phyloP scores from a whole-genome alignment of 2,329 filamentous ascomycete species.

The Alternaria sp. region DNA sequence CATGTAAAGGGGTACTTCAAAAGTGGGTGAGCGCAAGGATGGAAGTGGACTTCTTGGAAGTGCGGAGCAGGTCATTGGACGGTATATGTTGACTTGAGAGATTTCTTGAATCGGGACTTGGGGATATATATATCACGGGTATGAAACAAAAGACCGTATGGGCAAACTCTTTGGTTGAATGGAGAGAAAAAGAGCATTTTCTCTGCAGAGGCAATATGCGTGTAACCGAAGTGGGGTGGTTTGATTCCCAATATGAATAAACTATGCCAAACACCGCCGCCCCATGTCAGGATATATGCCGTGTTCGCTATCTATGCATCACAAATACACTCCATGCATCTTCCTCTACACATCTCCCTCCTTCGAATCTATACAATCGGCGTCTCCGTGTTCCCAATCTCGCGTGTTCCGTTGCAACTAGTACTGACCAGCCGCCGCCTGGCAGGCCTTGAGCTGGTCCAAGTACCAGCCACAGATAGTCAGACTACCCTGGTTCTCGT shows the following conservation, averaged over 20 bases:
- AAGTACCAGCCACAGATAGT: slow-evolving; percentile 98
- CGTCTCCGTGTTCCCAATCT: background rate
- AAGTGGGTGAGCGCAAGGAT: no score
- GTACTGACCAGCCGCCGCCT: slow-evolving; percentile 58
- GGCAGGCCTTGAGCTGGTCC: slow-evolving; percentile 78
- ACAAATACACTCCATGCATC: background rate
- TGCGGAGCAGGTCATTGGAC: background rate
- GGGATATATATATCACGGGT: background rate
- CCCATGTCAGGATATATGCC: background rate
- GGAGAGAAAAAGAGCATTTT: background rate
- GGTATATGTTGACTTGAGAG: background rate
- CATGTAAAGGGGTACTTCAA: no score
- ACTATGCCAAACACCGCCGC: background rate
- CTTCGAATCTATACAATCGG: background rate
- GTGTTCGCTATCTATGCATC: slow-evolving; percentile 7
- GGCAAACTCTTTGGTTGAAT: background rate
- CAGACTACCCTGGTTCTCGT: slow-evolving; percentile 93
- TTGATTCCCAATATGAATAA: background rate
- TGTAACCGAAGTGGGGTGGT: background rate
- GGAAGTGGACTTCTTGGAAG: no score
- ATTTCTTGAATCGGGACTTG: background rate
- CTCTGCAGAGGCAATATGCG: background rate
- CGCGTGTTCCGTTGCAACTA: slow-evolving; percentile 37
- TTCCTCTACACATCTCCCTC: background rate
- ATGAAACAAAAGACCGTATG: background rate